These are phyloP conservation scores for Aspergillus tamarii DNA, from an alignment of 2,329 filamentous ascomycete genomes.

Conservation along the genomic window DNA sequence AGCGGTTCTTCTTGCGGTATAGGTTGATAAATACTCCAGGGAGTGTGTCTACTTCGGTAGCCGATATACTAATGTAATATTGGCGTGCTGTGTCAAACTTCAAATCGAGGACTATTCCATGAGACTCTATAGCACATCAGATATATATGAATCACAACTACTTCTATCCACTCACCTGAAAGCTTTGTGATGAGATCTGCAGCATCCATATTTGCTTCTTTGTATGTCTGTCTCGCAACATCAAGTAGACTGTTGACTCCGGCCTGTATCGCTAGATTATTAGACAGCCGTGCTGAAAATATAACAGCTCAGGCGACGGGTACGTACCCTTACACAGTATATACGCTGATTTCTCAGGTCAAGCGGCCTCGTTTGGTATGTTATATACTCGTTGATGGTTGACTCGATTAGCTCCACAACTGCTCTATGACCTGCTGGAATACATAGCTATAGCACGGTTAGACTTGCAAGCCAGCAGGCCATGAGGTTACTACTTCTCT, in stretches of 20 bases:
- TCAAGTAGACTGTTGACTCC: constrained; percentile 85
- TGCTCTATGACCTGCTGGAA: constrained; percentile 61
- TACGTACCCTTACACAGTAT: constrained; percentile 76
- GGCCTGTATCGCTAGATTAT: constrained; percentile 51
- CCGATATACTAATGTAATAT: constrained; percentile 74
- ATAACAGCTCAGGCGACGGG: not conserved
- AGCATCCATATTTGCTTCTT: constrained; percentile 80
- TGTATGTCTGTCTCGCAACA: constrained; percentile 85
- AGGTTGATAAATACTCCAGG: constrained; percentile 78
- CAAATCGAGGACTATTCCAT: constrained; percentile 65
- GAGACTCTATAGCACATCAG: constrained; percentile 51
- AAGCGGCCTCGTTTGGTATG: constrained; percentile 75
- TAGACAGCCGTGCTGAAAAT: not conserved
- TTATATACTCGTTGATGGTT: constrained; percentile 79
- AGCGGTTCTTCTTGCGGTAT: constrained; percentile 69
- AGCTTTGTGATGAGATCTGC: constrained; percentile 71
- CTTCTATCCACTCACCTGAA: constrained; percentile 53
- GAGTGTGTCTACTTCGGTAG: constrained; percentile 64
- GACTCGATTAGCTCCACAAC: constrained; percentile 68
- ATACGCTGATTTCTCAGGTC: constrained; percentile 88
- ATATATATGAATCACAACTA: not conserved
- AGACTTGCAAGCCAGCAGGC: not conserved
- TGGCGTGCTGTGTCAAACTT: constrained; percentile 77
- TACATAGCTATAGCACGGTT: constrained; percentile 58
- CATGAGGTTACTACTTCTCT: constrained; percentile 52